Conservation (phyloP, 345 rosid species). For the Cochlearia excelsa region DNA sequence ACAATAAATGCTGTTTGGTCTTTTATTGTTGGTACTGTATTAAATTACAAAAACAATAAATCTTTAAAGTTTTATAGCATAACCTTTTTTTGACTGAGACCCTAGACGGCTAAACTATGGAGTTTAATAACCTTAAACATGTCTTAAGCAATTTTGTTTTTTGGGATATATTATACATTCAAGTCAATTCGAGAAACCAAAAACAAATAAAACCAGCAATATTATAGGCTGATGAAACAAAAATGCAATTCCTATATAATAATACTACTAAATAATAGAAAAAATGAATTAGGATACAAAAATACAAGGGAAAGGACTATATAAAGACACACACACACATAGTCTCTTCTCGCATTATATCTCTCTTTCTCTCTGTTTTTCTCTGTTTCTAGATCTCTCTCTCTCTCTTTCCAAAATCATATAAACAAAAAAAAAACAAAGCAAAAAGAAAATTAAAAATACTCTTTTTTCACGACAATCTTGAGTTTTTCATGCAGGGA, state of each 20-base stretch:
- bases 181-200: neutral
- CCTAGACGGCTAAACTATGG: slow-evolving; percentile 9
- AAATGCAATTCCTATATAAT: no score
- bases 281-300: neutral
- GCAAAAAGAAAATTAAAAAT: slow-evolving; percentile 11
- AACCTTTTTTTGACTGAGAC: no score
- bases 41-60: no score
- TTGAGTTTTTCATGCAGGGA: slow-evolving; percentile 27
- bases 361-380: slow-evolving; percentile 20
- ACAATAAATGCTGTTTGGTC: no score
- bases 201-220: neutral
- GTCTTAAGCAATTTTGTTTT: neutral
- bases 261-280: no score
- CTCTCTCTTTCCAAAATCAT: slow-evolving; percentile 30
- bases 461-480: slow-evolving; percentile 21
- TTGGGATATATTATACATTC: neutral
- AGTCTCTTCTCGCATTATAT: slow-evolving; percentile 27
- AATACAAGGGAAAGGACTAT: slow-evolving; percentile 16
- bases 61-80: no score
- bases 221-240: no score
- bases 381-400: slow-evolving; percentile 37
- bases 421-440: slow-evolving; percentile 16
- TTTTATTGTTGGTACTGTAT: no score
- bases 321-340: slow-evolving; percentile 13
- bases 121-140: neutral